These are phyloP conservation scores for Cymodocea nodosa DNA, from an alignment of 116 monocot species.

Conservation along the genomic window DNA sequence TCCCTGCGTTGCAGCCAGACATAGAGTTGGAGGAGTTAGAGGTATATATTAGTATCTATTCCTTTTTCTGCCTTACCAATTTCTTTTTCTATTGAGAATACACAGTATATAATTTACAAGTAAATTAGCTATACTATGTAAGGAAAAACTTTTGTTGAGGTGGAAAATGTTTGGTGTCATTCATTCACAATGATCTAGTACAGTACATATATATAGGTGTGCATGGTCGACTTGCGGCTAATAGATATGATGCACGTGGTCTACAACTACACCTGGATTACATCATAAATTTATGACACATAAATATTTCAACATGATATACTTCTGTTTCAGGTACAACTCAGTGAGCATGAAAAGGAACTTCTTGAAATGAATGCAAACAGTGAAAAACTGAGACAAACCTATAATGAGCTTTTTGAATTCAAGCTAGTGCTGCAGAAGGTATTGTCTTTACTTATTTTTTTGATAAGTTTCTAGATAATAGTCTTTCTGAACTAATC, in stretches of 20 bases:
- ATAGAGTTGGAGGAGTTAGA: slow-evolving; percentile 84
- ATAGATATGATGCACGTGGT: too few relatives aligned
- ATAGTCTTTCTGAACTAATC: not conserved
- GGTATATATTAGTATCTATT: slow-evolving; percentile 19
- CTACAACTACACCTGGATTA: too few relatives aligned
- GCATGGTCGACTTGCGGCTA: too few relatives aligned
- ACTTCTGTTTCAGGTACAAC: slow-evolving; percentile 41
- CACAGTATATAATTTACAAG: not conserved
- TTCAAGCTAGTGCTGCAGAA: slow-evolving; percentile 89
- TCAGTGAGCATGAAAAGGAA: slow-evolving; percentile 84
- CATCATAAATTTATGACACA: too few relatives aligned
- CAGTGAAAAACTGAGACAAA: slow-evolving; percentile 73
- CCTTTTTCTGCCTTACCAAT: slow-evolving; percentile 1
- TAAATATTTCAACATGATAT: not conserved
- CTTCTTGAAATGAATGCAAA: slow-evolving; percentile 98
- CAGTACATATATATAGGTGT: too few relatives aligned
- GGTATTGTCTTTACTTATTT: slow-evolving; percentile 25
- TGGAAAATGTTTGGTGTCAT: too few relatives aligned
- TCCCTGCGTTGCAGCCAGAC: slow-evolving; percentile 52
- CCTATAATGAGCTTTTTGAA: slow-evolving; percentile 97
- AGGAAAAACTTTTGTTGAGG: too few relatives aligned
- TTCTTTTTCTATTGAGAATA: not conserved
- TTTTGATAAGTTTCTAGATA: not conserved
- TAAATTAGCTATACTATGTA: not conserved
- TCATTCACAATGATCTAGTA: too few relatives aligned